These are phyloP conservation scores for Cymbidium sinense DNA, from an alignment of 106 monocot species.

Conservation along the genomic window DNA sequence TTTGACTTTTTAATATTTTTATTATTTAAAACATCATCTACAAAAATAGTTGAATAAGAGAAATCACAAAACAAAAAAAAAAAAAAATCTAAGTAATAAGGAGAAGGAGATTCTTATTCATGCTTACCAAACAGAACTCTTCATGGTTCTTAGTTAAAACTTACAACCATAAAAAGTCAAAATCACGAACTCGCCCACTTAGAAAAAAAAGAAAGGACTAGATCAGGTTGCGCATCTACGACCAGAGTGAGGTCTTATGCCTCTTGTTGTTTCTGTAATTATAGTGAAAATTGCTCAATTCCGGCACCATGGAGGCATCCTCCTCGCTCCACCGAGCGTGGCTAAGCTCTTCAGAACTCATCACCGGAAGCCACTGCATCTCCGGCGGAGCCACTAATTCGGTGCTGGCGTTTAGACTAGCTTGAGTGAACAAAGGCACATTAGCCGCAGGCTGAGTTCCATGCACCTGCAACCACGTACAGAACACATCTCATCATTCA, in stretches of 20 bases:
- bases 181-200: not conserved
- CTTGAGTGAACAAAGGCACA: conserved; percentile 12
- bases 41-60: too few species aligned
- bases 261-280: conserved; percentile 7
- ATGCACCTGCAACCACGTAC: not conserved
- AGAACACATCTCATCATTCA: not conserved
- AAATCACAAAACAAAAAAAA: not conserved
- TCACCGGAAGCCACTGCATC: not conserved
- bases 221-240: not conserved
- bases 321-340: conserved; percentile 15
- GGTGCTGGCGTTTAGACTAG: not conserved
- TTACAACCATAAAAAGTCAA: not conserved
- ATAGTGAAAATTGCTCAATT: conserved; percentile 13
- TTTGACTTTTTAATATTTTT: too few species aligned
- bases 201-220: not conserved
- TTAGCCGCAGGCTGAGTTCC: not conserved
- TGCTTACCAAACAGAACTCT: not conserved
- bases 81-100: too few species aligned
- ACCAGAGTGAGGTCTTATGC: not conserved
- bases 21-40: too few species aligned
- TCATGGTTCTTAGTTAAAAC: not conserved
- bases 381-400: not conserved
- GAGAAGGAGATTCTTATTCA: not conserved
- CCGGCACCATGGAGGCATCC: conserved; percentile 35
- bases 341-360: not conserved